Conservation (phyloP, 179 eudicot species). For the Gypsophila paniculata region DNA sequence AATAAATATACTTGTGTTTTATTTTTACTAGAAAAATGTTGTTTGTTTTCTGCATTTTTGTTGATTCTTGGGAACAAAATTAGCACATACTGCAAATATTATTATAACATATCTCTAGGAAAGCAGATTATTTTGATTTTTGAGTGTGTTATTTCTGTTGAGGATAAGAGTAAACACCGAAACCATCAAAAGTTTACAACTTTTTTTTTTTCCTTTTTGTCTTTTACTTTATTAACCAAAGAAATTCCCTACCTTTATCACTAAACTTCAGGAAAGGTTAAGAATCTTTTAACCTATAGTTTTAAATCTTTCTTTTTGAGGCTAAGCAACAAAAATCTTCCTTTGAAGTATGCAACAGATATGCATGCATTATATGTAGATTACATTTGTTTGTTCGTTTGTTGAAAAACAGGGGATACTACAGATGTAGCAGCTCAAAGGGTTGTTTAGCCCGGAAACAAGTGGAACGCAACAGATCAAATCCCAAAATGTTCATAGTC, state of each 20-base stretch:
- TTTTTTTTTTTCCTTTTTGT: neutral
- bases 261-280: neutral
- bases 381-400: slow-evolving; percentile 6
- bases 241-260: neutral
- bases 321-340: slow-evolving; percentile 12
- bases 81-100: neutral
- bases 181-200: neutral
- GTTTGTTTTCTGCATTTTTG: neutral
- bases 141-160: neutral
- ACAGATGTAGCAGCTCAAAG: slow-evolving; percentile 43
- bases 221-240: slow-evolving; percentile 22
- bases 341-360: neutral
- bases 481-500: slow-evolving; percentile 40
- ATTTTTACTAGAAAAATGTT: neutral
- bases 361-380: slow-evolving; percentile 7
- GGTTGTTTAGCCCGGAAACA: slow-evolving; percentile 42
- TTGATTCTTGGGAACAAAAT: slow-evolving; percentile 18
- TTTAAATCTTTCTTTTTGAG: slow-evolving; percentile 20
- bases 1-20: neutral
- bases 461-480: slow-evolving; percentile 40
- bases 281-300: slow-evolving; percentile 5
- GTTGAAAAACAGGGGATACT: slow-evolving; percentile 35
- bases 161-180: slow-evolving; percentile 17
- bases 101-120: neutral
- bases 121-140: neutral